phyloP scores from a whole-genome alignment of 371 early-diverging fungal species.

The Chytridium lagenaria region DNA sequence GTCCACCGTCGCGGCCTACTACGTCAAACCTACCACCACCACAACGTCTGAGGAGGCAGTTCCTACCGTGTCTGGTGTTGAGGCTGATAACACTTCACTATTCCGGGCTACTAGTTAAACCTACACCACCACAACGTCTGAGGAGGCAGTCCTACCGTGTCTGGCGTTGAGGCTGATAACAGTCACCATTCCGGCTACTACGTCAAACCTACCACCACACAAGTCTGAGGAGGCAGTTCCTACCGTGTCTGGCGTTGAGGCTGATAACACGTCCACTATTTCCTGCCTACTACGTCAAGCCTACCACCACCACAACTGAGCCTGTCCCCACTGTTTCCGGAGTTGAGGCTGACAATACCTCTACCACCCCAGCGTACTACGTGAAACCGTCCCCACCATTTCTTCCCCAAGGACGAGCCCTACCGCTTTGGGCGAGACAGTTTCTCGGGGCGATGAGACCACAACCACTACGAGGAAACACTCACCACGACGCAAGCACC shows the following conservation, averaged over 20 bases:
- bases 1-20: background rate
- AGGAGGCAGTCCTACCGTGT: background rate
- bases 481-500: too few relatives aligned
- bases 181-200: background rate
- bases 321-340: background rate
- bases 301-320: background rate
- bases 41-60: background rate
- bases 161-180: background rate
- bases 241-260: background rate
- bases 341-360: background rate
- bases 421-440: slow-evolving; percentile 13
- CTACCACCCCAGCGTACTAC: background rate
- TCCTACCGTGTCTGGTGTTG: background rate
- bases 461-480: too few relatives aligned
- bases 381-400: background rate
- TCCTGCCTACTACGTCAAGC: background rate
- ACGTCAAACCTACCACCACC: slow-evolving; percentile 6
- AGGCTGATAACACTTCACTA: background rate
- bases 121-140: background rate
- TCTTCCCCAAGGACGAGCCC: slow-evolving; percentile 6
- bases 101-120: background rate
- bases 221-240: background rate
- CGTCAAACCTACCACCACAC: background rate
- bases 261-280: too few relatives aligned
- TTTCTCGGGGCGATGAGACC: too few relatives aligned